Evolutionary conservation across 208 protist species (phyloP), one percentile per base, ranked within the genome.

Genomic region (Leishmania guyanensis): DNA sequence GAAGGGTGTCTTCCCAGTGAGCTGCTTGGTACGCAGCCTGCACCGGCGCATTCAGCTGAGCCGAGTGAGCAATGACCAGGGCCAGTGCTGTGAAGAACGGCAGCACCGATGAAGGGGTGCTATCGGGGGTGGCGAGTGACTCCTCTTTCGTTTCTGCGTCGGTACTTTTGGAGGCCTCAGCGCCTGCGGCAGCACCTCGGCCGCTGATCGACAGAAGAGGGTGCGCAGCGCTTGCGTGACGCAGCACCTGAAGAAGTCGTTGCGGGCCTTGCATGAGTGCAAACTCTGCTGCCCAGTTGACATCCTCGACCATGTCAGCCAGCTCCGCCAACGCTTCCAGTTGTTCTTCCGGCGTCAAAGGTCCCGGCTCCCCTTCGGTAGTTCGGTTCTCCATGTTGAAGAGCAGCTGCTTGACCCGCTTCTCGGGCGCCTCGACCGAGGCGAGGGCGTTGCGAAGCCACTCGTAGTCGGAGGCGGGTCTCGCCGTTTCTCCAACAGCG

Each of bases 251-350:
- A 17, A 97, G 75, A 1, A 93, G 68, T 8, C 88, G 83, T 36
- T 68, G 60, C 22, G 92, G 92, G 3, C 94, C 94, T 16, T 90
- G 68, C 89, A 93, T 94, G 54, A 97, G 90, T 16, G 79, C 84
- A 74, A 95, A 97, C 86, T 97, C 92, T 4, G 87, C 81, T 3
- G 94, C 94, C 92, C 92, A 96, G 86, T 96, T 97, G 75, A 96
- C 90, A 83, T 97, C 94, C 79, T 97, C 94, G 9, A 97, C 92
- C 84, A 97, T 83, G 60, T 97, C 94, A 20, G 80, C 87, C n/a
- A 97, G 79, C 86, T 96, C 92, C 85, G 90, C 92, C 73, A 95
- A 62, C 8, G 86, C 87, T 14, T 86, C 89, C 16, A 72, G 66
- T 22, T 60, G 74, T 9, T 91, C 88, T 39, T 81, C 89, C 17